Percentiles rank a stretch among this genome's conserved stretches.
These are phyloP conservation scores for Sarcodon aspratus DNA, from an alignment of 768 basidiomycete genomes.

Conservation along the genomic window DNA sequence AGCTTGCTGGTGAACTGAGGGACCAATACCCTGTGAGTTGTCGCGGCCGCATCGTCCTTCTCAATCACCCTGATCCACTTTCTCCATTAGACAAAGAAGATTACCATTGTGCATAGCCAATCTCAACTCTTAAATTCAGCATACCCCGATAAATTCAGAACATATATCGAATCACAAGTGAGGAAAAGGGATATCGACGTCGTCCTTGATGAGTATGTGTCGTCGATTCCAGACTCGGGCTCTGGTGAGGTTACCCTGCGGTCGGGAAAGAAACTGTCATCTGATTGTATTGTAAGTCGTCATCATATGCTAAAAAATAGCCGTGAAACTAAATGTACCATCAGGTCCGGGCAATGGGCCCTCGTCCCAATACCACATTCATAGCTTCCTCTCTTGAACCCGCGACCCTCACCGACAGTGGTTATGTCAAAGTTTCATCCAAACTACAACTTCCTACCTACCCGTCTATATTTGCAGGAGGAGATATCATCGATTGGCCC, in stretches of 20 bases:
- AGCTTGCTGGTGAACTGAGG: slow-evolving; percentile 32
- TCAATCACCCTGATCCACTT: background rate
- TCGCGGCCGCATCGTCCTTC: background rate
- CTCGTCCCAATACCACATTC: slow-evolving; percentile 40
- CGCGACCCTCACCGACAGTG: slow-evolving; percentile 19
- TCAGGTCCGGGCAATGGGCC: slow-evolving; percentile 19
- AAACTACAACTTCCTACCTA: slow-evolving; percentile 44
- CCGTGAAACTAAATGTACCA: background rate
- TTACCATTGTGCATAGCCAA: slow-evolving; percentile 54
- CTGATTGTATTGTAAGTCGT: slow-evolving; percentile 46
- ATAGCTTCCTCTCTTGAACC: slow-evolving; percentile 26
- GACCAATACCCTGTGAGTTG: slow-evolving; percentile 27
- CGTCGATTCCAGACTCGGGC: slow-evolving; percentile 28
- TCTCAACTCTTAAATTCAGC: slow-evolving; percentile 39
- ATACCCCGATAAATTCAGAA: slow-evolving; percentile 45
- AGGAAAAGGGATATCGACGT: slow-evolving; percentile 35
- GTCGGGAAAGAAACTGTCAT: slow-evolving; percentile 32
- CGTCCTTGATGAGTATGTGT: slow-evolving; percentile 40
- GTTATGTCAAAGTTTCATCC: slow-evolving; percentile 40
- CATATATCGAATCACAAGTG: slow-evolving; percentile 29
- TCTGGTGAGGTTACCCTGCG: slow-evolving; percentile 32
- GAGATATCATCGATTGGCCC: slow-evolving; percentile 51
- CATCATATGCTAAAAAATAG: background rate
- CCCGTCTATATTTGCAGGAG: slow-evolving; percentile 49
- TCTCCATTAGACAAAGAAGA: slow-evolving; percentile 23